phyloP scores from a whole-genome alignment of 2,329 filamentous ascomycete species.

The Neonectria neomacrospora region DNA sequence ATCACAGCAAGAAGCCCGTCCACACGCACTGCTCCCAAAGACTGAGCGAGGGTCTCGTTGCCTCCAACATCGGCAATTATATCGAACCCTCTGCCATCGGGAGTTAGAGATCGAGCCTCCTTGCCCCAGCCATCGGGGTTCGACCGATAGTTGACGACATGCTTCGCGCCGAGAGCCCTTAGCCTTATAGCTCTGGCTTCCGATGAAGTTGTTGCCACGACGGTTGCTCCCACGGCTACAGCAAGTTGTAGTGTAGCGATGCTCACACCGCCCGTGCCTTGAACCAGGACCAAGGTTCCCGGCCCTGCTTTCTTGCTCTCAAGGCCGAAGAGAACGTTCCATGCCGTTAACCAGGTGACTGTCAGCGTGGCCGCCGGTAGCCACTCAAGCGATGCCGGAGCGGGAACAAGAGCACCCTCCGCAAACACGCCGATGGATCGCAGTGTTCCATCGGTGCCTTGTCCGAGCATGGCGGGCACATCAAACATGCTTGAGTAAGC shows the following conservation, averaged over 20 bases:
- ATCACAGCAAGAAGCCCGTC: slow-evolving; percentile 50
- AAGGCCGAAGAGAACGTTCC: slow-evolving; percentile 62
- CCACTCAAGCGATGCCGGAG: slow-evolving; percentile 57
- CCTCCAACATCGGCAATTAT: slow-evolving; percentile 75
- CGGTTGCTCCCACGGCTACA: slow-evolving; percentile 60
- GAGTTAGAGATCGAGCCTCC: slow-evolving; percentile 61
- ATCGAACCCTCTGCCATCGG: slow-evolving; percentile 64
- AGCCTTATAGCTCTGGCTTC: slow-evolving; percentile 64
- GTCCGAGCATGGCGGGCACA: slow-evolving; percentile 63
- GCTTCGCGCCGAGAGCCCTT: slow-evolving; percentile 65
- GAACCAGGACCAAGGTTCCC: slow-evolving; percentile 50
- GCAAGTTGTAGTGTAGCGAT: slow-evolving; percentile 54
- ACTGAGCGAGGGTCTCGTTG: slow-evolving; percentile 67
- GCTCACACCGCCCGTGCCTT: slow-evolving; percentile 55
- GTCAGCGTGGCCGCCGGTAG: slow-evolving; percentile 56
- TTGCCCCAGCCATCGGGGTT: slow-evolving; percentile 67
- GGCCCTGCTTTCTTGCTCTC: slow-evolving; percentile 53
- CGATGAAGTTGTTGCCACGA: slow-evolving; percentile 70
- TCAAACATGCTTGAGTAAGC: slow-evolving; percentile 42
- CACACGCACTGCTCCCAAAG: slow-evolving; percentile 59
- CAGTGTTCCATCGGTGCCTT: slow-evolving; percentile 66
- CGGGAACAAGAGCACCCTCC: slow-evolving; percentile 65
- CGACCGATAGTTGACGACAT: slow-evolving; percentile 70
- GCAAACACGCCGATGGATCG: slow-evolving; percentile 67
- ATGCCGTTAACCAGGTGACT: slow-evolving; percentile 62